Base-by-base conservation (phyloP, 2,329 filamentous ascomycete genomes). In the Bipolaris oryzae region DNA sequence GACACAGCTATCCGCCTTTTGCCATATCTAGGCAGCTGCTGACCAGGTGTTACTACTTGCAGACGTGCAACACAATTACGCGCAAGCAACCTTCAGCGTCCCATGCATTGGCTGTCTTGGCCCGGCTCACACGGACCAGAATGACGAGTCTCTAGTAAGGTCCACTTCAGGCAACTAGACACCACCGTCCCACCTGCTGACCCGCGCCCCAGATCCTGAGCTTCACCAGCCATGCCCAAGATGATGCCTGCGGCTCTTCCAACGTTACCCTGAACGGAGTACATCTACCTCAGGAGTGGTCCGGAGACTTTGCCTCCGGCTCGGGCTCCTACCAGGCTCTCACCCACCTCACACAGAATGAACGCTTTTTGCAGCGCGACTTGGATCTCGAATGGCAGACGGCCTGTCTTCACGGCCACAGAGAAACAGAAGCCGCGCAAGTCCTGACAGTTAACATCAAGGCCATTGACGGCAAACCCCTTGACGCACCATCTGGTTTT, bases 211-310 rank as follows among this genome's bases (percentile, higher is more conserved):
- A 81, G 79, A 68, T 75, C 50, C 72, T 80, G 60, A 76, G 74
- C 58, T 74, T 81, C 56, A 72, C 72, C 62, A 74, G 76, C 53
- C 72, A 77, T 57, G 64, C 75, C 11, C 65, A 74, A 52, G 67
- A 74, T 43, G 57, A 77, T 53, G 64, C 74, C 45, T 78, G 77
- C 65, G 72, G 73, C 13, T 62, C 71, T 51, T 73, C 74, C 37
- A 78, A 80, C 71, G 67, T 80, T 58, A 75, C 76, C 15, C 62
- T 81, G 55, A 80, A 80, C 64, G 76, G 74, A 53, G 60, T 75
- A 21, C 63, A 69, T 51, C 70, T 78, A 25, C 68, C 70, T 31
- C 73, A 77, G 57, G 64, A 75, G 64, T 77, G 74, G 74, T 63
- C 69, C 53, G 74, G 74, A 61, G 69, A 74, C 58, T 65, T 71